Percentiles rank a stretch among this genome's conserved stretches.
Evolutionary conservation across 495 filamentous ascomycete species (phyloP).

Genomic region (Aspergillus sclerotioniger): DNA sequence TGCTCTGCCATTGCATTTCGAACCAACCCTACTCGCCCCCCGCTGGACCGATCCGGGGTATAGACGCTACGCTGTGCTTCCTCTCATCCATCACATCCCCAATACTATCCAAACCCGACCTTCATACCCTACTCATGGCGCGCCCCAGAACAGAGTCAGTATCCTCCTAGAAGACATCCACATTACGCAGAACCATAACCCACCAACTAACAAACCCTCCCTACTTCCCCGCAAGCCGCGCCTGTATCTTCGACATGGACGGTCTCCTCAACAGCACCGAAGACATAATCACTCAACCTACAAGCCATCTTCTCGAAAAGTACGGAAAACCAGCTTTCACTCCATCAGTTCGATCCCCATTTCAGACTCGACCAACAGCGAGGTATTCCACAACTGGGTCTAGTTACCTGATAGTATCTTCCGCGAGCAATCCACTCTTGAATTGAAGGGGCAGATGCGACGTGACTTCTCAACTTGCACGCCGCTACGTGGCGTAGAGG

Average conservation of each 20-base stretch:
- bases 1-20: too few species aligned
- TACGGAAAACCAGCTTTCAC: slow-evolving; percentile 25
- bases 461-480: slow-evolving; percentile 28
- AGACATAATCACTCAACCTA: slow-evolving; percentile 36
- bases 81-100: too few species aligned
- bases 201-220: background rate
- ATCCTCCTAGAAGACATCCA: too few species aligned
- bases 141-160: too few species aligned
- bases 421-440: slow-evolving; percentile 27
- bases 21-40: too few species aligned
- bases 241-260: slow-evolving; percentile 48
- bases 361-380: slow-evolving; percentile 24
- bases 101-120: too few species aligned
- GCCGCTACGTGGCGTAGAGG: slow-evolving; percentile 35
- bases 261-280: slow-evolving; percentile 18
- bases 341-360: slow-evolving; percentile 32
- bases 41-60: too few species aligned
- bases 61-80: too few species aligned
- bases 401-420: slow-evolving; percentile 28
- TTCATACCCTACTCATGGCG: too few species aligned
- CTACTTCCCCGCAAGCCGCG: slow-evolving; percentile 38
- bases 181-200: background rate
- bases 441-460: slow-evolving; percentile 24
- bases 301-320: slow-evolving; percentile 32
- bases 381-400: slow-evolving; percentile 30